Evolutionary conservation across 2,329 filamentous ascomycete genomes (phyloP).

Genomic region (Xylaria sp.): DNA sequence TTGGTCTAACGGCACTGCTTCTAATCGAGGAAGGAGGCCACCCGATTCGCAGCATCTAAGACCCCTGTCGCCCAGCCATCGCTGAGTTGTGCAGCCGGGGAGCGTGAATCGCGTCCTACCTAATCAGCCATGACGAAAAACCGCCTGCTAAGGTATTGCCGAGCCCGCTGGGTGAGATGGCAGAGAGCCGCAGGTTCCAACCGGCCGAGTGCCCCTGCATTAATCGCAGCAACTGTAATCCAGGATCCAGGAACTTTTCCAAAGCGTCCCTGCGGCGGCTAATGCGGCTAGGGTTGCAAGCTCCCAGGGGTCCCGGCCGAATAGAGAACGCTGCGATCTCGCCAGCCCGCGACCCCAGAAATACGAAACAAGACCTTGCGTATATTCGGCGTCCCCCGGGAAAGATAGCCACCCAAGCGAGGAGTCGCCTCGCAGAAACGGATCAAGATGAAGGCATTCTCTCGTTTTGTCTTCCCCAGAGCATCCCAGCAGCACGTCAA

Average conservation of each 20-base stretch:
- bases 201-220: slow-evolving; percentile 32
- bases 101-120: slow-evolving; percentile 17
- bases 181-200: slow-evolving; percentile 36
- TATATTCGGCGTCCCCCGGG: slow-evolving; percentile 10
- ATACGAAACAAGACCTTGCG: slow-evolving; percentile 29
- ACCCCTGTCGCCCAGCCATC: slow-evolving; percentile 18
- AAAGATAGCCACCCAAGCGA: background rate
- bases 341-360: slow-evolving; percentile 31
- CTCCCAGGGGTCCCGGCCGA: slow-evolving; percentile 33
- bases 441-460: slow-evolving; percentile 30
- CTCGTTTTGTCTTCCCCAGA: slow-evolving; percentile 21
- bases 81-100: slow-evolving; percentile 17
- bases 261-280: slow-evolving; percentile 34
- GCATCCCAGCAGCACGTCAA: slow-evolving; percentile 34
- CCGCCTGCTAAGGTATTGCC: slow-evolving; percentile 10
- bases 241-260: slow-evolving; percentile 35
- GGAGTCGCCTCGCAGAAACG: slow-evolving; percentile 16
- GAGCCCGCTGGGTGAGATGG: slow-evolving; percentile 15
- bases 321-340: slow-evolving; percentile 25
- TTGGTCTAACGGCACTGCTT: slow-evolving; percentile 42
- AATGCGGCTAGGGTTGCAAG: slow-evolving; percentile 38
- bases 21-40: slow-evolving; percentile 39
- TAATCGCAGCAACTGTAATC: slow-evolving; percentile 33
- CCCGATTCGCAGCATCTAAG: slow-evolving; percentile 42
- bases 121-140: background rate